phyloP scores from a whole-genome alignment of 305 asterid genomes.

The Solanum hybrid region DNA sequence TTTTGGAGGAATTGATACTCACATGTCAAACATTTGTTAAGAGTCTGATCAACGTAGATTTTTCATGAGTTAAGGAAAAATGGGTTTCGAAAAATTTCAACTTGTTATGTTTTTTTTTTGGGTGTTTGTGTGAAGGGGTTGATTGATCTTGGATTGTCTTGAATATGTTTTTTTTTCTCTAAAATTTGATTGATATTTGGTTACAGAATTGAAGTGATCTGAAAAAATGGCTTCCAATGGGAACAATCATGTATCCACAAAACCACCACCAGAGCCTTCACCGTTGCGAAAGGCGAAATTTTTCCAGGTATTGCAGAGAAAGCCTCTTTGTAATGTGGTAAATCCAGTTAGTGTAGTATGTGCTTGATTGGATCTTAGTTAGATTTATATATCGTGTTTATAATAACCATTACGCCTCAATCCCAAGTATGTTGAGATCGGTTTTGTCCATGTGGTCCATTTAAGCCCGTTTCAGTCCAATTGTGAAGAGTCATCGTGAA shows the following conservation, averaged over 20 bases:
- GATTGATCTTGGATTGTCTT: background rate
- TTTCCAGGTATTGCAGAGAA: conserved; percentile 33
- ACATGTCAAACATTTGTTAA: background rate
- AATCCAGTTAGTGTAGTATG: background rate
- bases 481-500: background rate
- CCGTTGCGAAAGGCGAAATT: conserved; percentile 72
- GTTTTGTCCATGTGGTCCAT: background rate
- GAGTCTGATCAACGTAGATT: background rate
- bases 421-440: background rate
- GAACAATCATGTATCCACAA: conserved; percentile 32
- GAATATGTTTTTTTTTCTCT: background rate
- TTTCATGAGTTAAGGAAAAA: background rate
- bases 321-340: background rate
- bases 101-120: background rate
- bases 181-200: background rate
- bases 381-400: background rate
- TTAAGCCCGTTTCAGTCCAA: background rate
- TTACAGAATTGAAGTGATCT: conserved; percentile 16
- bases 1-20: background rate
- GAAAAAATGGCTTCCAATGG: conserved; percentile 49
- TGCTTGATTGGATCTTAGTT: background rate
- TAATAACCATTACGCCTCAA: background rate
- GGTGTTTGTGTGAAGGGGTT: background rate
- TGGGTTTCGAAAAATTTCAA: background rate
- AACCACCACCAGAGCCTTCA: conserved; percentile 78